A percentile compares a stretch with the other conserved stretches of the same genome.
Conservation (phyloP, 352 stramenopile genomes). For the Globisporangium lucens region DNA sequence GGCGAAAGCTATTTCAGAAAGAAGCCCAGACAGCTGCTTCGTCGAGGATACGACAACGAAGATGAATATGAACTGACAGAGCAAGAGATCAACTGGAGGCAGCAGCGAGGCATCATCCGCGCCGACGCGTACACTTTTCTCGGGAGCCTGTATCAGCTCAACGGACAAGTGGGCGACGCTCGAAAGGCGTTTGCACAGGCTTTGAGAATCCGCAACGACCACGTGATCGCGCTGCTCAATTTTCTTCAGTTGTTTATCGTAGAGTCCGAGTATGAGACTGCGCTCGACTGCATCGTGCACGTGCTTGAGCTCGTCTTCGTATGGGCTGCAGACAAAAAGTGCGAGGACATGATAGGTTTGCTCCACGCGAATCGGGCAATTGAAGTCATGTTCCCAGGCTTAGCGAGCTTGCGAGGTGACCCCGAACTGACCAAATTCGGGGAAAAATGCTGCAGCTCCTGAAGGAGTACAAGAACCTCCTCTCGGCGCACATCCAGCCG, state of each 20-base stretch:
- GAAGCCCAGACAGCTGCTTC: not conserved
- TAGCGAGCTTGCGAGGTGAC: conserved; percentile 7
- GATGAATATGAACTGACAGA: conserved; percentile 17
- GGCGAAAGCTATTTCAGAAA: not conserved
- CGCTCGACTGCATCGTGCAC: conserved; percentile 31
- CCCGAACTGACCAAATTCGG: conserved; percentile 12
- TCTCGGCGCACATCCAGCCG: conserved; percentile 40
- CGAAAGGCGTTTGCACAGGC: conserved; percentile 25
- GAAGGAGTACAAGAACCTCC: conserved; percentile 35
- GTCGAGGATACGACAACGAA: conserved; percentile 9
- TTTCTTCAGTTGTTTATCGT: conserved; percentile 40
- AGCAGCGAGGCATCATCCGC: conserved; percentile 35
- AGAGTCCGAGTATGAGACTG: conserved; percentile 32
- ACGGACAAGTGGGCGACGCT: conserved; percentile 29
- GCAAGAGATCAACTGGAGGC: conserved; percentile 22
- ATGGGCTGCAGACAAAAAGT: not conserved
- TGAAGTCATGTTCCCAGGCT: conserved; percentile 22
- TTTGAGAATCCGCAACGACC: conserved; percentile 34
- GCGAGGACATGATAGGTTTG: conserved; percentile 10
- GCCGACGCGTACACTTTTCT: conserved; percentile 39
- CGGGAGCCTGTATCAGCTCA: conserved; percentile 33
- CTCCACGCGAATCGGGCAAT: conserved; percentile 29
- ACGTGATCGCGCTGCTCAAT: conserved; percentile 43
- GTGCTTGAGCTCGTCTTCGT: conserved; percentile 28
- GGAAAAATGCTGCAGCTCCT: conserved; percentile 26